A percentile compares a stretch with the other conserved stretches of the same genome.
Evolutionary conservation across 2,329 filamentous ascomycete genomes (phyloP).

Genomic region (Fusarium ambrosium): DNA sequence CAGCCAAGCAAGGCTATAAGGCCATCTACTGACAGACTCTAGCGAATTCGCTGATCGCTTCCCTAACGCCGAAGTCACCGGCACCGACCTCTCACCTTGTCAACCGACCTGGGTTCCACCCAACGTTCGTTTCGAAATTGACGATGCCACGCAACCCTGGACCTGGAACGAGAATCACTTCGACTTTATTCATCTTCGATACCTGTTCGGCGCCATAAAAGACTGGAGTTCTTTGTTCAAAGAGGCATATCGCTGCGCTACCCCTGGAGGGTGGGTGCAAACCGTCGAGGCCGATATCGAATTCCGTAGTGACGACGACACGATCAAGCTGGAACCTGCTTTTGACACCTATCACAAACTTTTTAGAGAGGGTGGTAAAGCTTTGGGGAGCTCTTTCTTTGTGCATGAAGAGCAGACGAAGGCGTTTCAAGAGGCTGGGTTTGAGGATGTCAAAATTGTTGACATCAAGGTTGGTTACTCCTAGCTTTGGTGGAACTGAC

Average conservation of each 20-base stretch:
- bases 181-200: constrained; percentile 9
- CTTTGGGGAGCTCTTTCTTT: not conserved
- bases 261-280: constrained; percentile 6
- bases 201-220: constrained; percentile 6
- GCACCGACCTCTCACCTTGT: constrained; percentile 5
- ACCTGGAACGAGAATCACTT: not conserved
- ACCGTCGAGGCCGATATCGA: constrained; percentile 2
- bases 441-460: not conserved
- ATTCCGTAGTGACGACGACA: not conserved
- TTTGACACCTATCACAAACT: not conserved
- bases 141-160: constrained; percentile 5
- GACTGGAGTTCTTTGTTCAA: constrained; percentile 1
- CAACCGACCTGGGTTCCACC: constrained; percentile 9
- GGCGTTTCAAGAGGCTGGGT: constrained; percentile 4
- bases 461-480: not conserved
- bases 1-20: not conserved
- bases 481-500: not conserved
- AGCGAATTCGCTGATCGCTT: constrained; percentile 10
- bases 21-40: not conserved
- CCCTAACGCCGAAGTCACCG: not conserved
- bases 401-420: constrained; percentile 2
- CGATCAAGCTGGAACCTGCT: not conserved
- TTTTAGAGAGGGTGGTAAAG: not conserved
- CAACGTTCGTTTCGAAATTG: constrained; percentile 7
- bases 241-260: constrained; percentile 9